Evolutionary conservation across 2,329 filamentous ascomycete genomes (phyloP).

Genomic region (Cladophialophora yegresii): DNA sequence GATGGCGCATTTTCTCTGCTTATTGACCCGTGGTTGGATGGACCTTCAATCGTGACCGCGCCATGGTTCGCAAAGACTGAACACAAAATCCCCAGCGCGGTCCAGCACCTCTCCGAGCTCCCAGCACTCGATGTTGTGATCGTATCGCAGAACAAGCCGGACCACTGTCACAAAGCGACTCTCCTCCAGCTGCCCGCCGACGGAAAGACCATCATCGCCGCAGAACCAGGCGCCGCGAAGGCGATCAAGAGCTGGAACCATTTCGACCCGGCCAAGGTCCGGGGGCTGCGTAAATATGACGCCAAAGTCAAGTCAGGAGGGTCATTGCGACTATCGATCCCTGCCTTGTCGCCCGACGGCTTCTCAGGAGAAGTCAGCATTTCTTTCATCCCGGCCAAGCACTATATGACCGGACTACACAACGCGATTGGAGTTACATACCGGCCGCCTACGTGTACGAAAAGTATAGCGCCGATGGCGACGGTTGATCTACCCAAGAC

Average conservation of each 20-base stretch:
- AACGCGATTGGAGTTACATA: conserved; percentile 73
- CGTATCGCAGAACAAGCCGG: conserved; percentile 63
- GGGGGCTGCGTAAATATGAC: conserved; percentile 49
- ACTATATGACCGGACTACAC: conserved; percentile 63
- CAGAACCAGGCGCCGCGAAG: conserved; percentile 65
- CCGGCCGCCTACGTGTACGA: conserved; percentile 53
- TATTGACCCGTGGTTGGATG: conserved; percentile 70
- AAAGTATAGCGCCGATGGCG: conserved; percentile 29
- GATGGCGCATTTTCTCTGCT: conserved; percentile 61
- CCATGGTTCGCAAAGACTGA: conserved; percentile 62
- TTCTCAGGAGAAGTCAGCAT: conserved; percentile 69
- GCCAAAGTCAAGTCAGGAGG: conserved; percentile 45
- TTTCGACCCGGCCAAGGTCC: conserved; percentile 57
- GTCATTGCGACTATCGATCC: conserved; percentile 55
- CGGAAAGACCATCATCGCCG: conserved; percentile 64
- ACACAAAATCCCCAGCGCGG: conserved; percentile 58
- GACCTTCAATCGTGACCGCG: conserved; percentile 62
- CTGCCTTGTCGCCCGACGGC: conserved; percentile 55
- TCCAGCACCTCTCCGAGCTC: conserved; percentile 59
- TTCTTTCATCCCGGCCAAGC: conserved; percentile 63
- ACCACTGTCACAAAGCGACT: conserved; percentile 71
- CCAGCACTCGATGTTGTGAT: conserved; percentile 59
- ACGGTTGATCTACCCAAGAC: conserved; percentile 34
- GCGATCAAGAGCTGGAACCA: conserved; percentile 68
- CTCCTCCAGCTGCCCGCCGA: conserved; percentile 62